Base-by-base conservation (phyloP, 129 eudicot genomes). In the Lactuca sativa region DNA sequence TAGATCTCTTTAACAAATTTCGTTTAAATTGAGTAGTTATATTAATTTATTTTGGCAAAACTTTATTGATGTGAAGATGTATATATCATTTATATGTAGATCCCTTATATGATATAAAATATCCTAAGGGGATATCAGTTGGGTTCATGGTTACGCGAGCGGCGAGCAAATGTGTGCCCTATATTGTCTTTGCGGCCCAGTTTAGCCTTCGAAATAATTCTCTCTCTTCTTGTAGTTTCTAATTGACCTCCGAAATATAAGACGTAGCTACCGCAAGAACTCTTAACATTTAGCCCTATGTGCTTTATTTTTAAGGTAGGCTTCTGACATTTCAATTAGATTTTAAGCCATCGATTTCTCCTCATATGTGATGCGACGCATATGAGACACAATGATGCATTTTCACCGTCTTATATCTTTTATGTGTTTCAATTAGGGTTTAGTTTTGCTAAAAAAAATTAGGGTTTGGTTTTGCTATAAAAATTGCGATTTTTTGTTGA, bases 341-440 rank as follows among this genome's bases (percentile, higher is more conserved):
- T 14, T 1, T 12, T 21, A 6, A 34, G 6, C 48, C 13, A 60
- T 34, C 66, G 30, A 25, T 25, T 36, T 60, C 66, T 36, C 41
- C 32, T 34, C 64, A 43, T 7, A 34, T 25, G 38, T 36, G 66
- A 7, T 14, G 30, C 30, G 66, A 40, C 66, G 13, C 66, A 3
- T 60, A 47, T 13, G 66, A 60, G 66, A 7, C 48, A 34, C 17
- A 34, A 13, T 60, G 66, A 60, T 47, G 25, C 12, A 34, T 34
- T 47, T 60, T 41, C 1, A 56, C n/a, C 2, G 48, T 36, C 66
- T 60, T 60, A 36, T 5, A 18, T 18, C 15, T 59, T 59, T 15
- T 34, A n/a, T 60, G 16, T 58, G 66, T 60, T 36, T 60, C 36
- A 10, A 60, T 60, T 18, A 60, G 48, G 31, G 31, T 36, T 60